Percentiles rank a stretch among this genome's conserved stretches.
phyloP scores from a whole-genome alignment of 441 rosid species.

The Theobroma grandiflorum region DNA sequence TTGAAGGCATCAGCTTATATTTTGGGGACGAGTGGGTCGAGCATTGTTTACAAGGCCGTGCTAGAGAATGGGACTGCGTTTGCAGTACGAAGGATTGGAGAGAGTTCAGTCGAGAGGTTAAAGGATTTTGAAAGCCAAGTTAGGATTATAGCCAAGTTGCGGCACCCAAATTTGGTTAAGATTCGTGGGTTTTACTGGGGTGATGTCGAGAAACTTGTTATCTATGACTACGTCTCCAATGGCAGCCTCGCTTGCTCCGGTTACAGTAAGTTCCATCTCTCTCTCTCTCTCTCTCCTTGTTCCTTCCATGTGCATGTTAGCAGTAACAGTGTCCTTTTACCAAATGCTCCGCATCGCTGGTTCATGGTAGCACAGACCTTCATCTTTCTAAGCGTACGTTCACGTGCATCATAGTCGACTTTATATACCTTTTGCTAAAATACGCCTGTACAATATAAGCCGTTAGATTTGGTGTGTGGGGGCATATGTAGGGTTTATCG shows the following conservation, averaged over 20 bases:
- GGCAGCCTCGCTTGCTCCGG: constrained; percentile 65
- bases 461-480: not conserved
- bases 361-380: not conserved
- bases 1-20: constrained; percentile 86
- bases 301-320: constrained; percentile 17
- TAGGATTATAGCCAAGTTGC: constrained; percentile 56
- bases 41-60: constrained; percentile 84
- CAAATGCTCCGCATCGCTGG: not conserved
- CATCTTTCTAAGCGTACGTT: not conserved
- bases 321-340: not conserved
- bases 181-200: constrained; percentile 89
- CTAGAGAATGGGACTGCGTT: constrained; percentile 65
- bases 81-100: constrained; percentile 85
- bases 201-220: constrained; percentile 79
- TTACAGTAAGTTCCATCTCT: constrained; percentile 54
- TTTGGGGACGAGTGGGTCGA: constrained; percentile 60
- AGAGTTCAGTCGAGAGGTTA: constrained; percentile 52
- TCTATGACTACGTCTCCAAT: constrained; percentile 70
- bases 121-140: constrained; percentile 77
- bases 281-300: not conserved
- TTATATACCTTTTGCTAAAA: not conserved
- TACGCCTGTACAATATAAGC: not conserved
- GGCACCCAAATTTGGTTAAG: constrained; percentile 75
- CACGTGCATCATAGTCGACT: not conserved
- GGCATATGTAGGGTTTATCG: not conserved